Conservation (phyloP, 192 early-diverging fungal species). For the Backusella morwellensis region DNA sequence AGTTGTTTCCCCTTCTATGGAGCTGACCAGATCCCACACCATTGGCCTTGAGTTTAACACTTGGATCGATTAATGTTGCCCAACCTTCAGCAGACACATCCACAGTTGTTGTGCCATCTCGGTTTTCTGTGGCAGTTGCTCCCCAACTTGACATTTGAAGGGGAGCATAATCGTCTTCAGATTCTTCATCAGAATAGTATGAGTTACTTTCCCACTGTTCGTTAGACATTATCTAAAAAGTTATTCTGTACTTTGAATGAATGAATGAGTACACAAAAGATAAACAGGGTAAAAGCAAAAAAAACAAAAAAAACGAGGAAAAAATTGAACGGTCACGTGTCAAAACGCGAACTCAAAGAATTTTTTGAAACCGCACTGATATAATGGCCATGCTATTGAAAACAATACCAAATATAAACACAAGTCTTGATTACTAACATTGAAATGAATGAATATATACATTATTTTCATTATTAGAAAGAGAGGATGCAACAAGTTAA, state of each 20-base stretch:
- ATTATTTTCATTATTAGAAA: no score
- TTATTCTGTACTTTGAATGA: background rate
- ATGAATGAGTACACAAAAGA: background rate
- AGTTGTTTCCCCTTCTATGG: constrained; percentile 34
- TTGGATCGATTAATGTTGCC: constrained; percentile 28
- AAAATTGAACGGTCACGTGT: background rate
- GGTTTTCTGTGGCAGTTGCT: background rate
- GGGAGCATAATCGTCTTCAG: background rate
- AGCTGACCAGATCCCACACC: constrained; percentile 30
- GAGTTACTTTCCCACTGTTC: background rate
- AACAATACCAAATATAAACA: no score
- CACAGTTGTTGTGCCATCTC: background rate
- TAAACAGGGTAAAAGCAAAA: background rate
- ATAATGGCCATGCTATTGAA: no score
- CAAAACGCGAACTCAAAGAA: background rate
- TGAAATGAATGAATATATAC: no score
- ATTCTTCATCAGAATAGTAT: background rate
- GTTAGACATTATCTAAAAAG: background rate
- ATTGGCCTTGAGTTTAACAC: constrained; percentile 15
- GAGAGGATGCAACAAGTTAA: no score
- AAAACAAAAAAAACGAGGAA: no score
- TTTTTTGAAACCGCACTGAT: no score
- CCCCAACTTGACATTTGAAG: constrained; percentile 6
- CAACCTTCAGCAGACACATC: constrained; percentile 5
- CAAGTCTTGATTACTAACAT: no score